phyloP scores from a whole-genome alignment of 129 eudicot genomes.

The Smallanthus sonchifolius region DNA sequence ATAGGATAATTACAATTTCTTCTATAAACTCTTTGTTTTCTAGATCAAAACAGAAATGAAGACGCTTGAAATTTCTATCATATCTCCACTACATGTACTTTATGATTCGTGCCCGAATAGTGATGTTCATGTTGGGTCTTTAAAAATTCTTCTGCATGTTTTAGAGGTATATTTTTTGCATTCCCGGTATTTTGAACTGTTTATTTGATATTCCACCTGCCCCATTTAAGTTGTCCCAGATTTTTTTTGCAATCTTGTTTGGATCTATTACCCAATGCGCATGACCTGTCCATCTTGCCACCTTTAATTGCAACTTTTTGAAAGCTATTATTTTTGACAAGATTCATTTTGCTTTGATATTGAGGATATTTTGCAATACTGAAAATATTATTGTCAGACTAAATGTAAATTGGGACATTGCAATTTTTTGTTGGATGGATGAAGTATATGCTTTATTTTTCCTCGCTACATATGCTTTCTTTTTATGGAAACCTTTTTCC shows the following conservation, averaged over 20 bases:
- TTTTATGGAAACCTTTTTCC: slow-evolving; percentile 14
- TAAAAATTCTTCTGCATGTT: slow-evolving; percentile 89
- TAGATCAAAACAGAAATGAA: slow-evolving; percentile 52
- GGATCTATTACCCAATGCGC: not conserved
- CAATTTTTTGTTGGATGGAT: not conserved
- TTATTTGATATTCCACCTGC: slow-evolving; percentile 10
- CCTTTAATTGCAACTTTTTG: not conserved
- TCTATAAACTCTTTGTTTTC: slow-evolving; percentile 9
- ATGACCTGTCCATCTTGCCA: not conserved
- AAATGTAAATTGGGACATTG: slow-evolving; percentile 4
- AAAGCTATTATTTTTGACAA: not conserved
- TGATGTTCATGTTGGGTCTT: slow-evolving; percentile 85
- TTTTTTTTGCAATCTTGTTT: not conserved
- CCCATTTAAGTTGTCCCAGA: slow-evolving; percentile 1
- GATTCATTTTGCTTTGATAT: slow-evolving; percentile 11
- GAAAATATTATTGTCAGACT: not conserved
- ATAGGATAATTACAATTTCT: not conserved
- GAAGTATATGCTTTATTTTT: slow-evolving; percentile 10
- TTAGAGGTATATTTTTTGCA: slow-evolving; percentile 58
- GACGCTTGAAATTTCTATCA: slow-evolving; percentile 82
- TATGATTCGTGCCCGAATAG: slow-evolving; percentile 60
- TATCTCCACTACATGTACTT: slow-evolving; percentile 71
- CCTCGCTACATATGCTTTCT: slow-evolving; percentile 9
- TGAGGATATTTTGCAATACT: not conserved
- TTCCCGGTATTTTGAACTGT: slow-evolving; percentile 2